Base-by-base conservation (phyloP, 1,284 basidiomycete genomes). In the Ustilago loliicola region DNA sequence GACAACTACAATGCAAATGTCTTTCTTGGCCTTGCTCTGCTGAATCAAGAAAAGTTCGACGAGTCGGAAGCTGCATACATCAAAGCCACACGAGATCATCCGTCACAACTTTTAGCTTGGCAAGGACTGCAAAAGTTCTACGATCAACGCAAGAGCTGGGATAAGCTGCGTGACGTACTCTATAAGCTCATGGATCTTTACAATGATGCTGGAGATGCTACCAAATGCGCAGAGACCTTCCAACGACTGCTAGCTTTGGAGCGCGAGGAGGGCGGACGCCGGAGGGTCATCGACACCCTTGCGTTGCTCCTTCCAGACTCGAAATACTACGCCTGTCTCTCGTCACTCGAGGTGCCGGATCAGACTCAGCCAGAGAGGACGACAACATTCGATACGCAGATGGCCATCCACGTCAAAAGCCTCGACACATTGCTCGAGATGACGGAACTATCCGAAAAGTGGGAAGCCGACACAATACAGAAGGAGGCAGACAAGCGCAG, bases 301-400 rank as follows among this genome's bases (percentile, higher is more conserved):
- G 89, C 89, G 3, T 88, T 93, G 32, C 88, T 95, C 11, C 90
- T 98, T 6, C 93, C 94, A 0, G 90, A 90, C 11, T 96, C 95
- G 9, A 88, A 90, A 0, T 88, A 92, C 30, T 92, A 92, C 79
- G 76, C 88, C 0, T 87, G 91, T 1, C 88, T 98, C 3, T 91
- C 90, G 1, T 88, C 88, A 0, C 88, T 96, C 0, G 92, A 94
- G 5, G 88, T 88, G 2, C 92, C 93, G 0, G 93, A 96, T 84
- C 90, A 91, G 19, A 92, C 93, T 1, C 91, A 90, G 57, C 93
- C 94, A 0, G 86, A 87, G 4, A 69, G 72, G 40, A 80, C 87
- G 10, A 87, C 89, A 19, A 90, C 72, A 65, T 86, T 73, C 67
- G 87, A 66, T 72, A 87, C 77, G 90, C 87, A 97, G 87, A 86